Evolutionary conservation across 75 land plant genomes (phyloP).

Genomic region (Picea glauca): DNA sequence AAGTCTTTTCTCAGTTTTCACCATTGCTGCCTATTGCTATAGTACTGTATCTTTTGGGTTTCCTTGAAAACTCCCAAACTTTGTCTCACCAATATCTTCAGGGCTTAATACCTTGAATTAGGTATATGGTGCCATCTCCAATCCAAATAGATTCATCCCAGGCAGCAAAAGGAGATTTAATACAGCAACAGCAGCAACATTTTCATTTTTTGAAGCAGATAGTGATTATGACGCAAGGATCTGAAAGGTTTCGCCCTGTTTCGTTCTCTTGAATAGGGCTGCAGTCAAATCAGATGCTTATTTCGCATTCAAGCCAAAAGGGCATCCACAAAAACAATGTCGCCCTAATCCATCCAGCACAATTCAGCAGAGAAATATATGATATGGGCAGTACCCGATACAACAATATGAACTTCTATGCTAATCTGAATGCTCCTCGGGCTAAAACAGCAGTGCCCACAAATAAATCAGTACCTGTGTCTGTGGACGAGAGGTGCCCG

Average conservation of each 20-base stretch:
- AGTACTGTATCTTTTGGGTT: background rate
- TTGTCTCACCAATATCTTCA: background rate
- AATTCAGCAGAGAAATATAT: background rate
- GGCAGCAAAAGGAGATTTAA: background rate
- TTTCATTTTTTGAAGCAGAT: background rate
- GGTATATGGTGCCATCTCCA: background rate
- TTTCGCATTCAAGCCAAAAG: constrained; percentile 2
- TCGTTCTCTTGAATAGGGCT: background rate
- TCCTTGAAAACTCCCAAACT: background rate
- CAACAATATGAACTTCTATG: background rate
- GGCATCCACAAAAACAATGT: background rate
- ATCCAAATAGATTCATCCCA: background rate
- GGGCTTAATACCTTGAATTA: background rate
- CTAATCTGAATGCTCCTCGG: background rate
- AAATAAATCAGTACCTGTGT: background rate
- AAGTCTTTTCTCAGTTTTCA: background rate
- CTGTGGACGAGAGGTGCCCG: background rate
- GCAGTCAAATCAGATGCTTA: background rate
- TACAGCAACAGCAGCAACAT: background rate
- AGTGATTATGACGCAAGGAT: background rate
- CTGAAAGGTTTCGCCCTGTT: constrained; percentile 2
- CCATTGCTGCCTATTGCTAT: no score
- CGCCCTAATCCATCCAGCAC: background rate
- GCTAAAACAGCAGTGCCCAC: background rate
- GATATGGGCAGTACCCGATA: background rate